Base-by-base conservation (phyloP, 129 eudicot species). In the Flaveria robusta region DNA sequence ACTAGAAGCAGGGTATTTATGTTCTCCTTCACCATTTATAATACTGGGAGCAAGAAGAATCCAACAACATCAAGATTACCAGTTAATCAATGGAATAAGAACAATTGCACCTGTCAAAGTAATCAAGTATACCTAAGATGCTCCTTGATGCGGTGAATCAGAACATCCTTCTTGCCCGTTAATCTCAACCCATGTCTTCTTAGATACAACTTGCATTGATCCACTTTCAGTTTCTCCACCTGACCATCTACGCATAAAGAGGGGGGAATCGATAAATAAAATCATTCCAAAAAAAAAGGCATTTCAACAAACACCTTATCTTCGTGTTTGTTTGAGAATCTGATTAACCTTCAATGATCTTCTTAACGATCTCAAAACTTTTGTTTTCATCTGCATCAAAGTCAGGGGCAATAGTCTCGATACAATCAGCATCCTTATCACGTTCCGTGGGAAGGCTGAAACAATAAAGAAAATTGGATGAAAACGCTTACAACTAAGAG, bases 171-270 rank as follows among this genome's bases (percentile, higher is more conserved):
- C 7, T 83, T 93, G 49, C 97, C 97, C 12, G 88, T 85, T 81
- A 90, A 80, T 82, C 98, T 85, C 68, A 93, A 80, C 34, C 92
- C 96, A 66, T 88, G 89, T 83, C 85, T 85, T 78, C 92, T 93
- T 71, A 88, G 60, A 79, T 93, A 93, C 70, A 90, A 71, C 88
- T 93, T 93, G 72, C 96, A 93, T 54, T 90, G 90, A 0, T 90
- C 98, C 72, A 93, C 89, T 83, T 93, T 93, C 84, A 93, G 78
- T 59, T 82, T 88, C 85, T 88, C 91, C 70, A 90, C 69, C 72
- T 67, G 81, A 55, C 89, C 90, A 75, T 14, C 98, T 90, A 81
- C 73, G 41, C 69, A 68, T 50, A 16, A 64, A 69, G 10, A 1
- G 20, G 47, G 68, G 2, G 16, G 5, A 52, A n/a, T 12, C 3